Conservation (phyloP, 371 early-diverging fungal genomes). For the Fennellomyces sp. region DNA sequence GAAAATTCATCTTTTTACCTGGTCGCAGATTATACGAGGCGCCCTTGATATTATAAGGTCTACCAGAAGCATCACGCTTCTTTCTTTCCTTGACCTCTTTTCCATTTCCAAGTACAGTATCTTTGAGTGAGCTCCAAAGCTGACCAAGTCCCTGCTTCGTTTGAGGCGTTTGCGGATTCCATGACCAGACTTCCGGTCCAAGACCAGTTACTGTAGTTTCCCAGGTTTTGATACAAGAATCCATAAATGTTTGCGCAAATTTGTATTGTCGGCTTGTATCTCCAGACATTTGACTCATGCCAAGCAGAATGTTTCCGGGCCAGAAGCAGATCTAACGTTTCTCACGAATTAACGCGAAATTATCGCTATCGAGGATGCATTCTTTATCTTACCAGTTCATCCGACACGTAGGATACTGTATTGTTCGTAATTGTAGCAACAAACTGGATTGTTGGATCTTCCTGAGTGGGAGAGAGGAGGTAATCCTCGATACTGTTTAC, state of each 20-base stretch:
- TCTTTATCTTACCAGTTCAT: constrained; percentile 37
- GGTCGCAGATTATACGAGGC: constrained; percentile 56
- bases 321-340: constrained; percentile 52
- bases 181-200: constrained; percentile 46
- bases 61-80: neutral
- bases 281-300: constrained; percentile 12
- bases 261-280: neutral
- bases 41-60: constrained; percentile 17
- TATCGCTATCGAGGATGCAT: no score
- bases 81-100: neutral
- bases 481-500: constrained; percentile 52
- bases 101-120: neutral
- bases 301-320: constrained; percentile 46
- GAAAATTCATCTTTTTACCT: neutral
- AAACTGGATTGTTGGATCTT: constrained; percentile 33
- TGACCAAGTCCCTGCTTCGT: constrained; percentile 2
- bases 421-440: constrained; percentile 32
- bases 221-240: constrained; percentile 41
- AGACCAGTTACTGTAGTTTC: constrained; percentile 36
- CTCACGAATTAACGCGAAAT: no score
- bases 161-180: constrained; percentile 36
- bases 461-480: constrained; percentile 35
- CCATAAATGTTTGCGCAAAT: constrained; percentile 39
- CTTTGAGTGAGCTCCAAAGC: neutral
- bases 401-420: constrained; percentile 22